Percentiles rank a stretch among this genome's conserved stretches.
These are phyloP conservation scores for Cajanus cajan DNA, from an alignment of 306 rosid species.

Conservation along the genomic window DNA sequence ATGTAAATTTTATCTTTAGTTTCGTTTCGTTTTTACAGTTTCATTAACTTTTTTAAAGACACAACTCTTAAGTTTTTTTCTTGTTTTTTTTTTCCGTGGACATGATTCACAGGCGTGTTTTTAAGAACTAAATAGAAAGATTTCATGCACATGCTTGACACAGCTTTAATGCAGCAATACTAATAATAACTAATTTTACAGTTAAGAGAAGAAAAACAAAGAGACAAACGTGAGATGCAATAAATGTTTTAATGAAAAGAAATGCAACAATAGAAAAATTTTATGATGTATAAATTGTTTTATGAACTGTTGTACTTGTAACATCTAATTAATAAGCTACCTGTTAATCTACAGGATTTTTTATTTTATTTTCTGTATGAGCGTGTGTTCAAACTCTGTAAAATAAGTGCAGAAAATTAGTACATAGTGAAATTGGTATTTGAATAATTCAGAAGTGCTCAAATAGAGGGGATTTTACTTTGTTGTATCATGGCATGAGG, in stretches of 20 bases:
- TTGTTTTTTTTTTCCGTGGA: too few relatives aligned
- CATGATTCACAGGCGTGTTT: too few relatives aligned
- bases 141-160: not conserved
- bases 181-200: too few relatives aligned
- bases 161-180: not conserved
- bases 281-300: too few relatives aligned
- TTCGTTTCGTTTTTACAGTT: not conserved
- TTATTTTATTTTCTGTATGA: not conserved
- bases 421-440: not conserved
- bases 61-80: too few relatives aligned
- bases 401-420: not conserved
- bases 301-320: too few relatives aligned
- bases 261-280: too few relatives aligned
- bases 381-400: not conserved
- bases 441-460: not conserved
- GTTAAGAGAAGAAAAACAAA: too few relatives aligned
- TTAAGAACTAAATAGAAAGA: not conserved
- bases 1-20: too few relatives aligned
- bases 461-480: not conserved
- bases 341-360: not conserved
- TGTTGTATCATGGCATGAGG: not conserved
- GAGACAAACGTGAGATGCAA: too few relatives aligned
- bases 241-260: too few relatives aligned
- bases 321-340: not conserved
- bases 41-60: too few relatives aligned